Evolutionary conservation across 208 protist genomes (phyloP).

Genomic region (Leishmania tropica): DNA sequence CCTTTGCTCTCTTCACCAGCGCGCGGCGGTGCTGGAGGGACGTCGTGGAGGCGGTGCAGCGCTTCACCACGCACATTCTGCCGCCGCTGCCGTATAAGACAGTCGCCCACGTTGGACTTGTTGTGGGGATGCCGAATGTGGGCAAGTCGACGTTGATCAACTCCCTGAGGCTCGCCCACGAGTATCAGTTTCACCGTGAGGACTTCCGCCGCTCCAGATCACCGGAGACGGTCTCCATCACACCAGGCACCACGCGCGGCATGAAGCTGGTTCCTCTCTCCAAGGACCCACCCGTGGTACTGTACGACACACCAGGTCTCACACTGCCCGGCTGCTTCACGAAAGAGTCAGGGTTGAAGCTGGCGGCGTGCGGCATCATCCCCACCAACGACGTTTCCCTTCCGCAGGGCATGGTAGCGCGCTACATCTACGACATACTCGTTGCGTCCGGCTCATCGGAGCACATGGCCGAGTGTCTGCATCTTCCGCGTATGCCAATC

Average conservation of each 20-base stretch:
- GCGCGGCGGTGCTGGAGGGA: slow-evolving; percentile 76
- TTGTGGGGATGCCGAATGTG: slow-evolving; percentile 95
- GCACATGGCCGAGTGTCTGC: slow-evolving; percentile 88
- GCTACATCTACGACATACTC: slow-evolving; percentile 88
- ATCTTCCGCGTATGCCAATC: slow-evolving; percentile 78
- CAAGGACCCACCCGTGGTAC: slow-evolving; percentile 79
- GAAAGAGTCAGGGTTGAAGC: slow-evolving; percentile 85
- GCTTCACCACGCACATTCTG: slow-evolving; percentile 80
- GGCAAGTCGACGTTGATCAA: slow-evolving; percentile 96
- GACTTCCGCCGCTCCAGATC: slow-evolving; percentile 80
- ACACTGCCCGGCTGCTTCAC: slow-evolving; percentile 87
- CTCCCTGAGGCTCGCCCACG: slow-evolving; percentile 87
- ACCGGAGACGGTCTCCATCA: slow-evolving; percentile 79
- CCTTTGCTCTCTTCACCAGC: slow-evolving; percentile 85
- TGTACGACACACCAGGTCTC: slow-evolving; percentile 90
- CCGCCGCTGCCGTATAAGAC: slow-evolving; percentile 66
- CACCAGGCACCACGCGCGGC: slow-evolving; percentile 77
- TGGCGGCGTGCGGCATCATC: slow-evolving; percentile 86
- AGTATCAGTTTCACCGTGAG: slow-evolving; percentile 91
- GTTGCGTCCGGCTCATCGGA: slow-evolving; percentile 54
- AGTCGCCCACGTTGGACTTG: slow-evolving; percentile 80
- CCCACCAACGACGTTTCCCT: slow-evolving; percentile 87
- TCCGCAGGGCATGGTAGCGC: slow-evolving; percentile 59
- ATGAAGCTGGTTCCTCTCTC: slow-evolving; percentile 85
- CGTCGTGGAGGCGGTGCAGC: slow-evolving; percentile 78